These are phyloP conservation scores for Nasturtium officinale DNA, from an alignment of 345 rosid genomes.

Conservation along the genomic window DNA sequence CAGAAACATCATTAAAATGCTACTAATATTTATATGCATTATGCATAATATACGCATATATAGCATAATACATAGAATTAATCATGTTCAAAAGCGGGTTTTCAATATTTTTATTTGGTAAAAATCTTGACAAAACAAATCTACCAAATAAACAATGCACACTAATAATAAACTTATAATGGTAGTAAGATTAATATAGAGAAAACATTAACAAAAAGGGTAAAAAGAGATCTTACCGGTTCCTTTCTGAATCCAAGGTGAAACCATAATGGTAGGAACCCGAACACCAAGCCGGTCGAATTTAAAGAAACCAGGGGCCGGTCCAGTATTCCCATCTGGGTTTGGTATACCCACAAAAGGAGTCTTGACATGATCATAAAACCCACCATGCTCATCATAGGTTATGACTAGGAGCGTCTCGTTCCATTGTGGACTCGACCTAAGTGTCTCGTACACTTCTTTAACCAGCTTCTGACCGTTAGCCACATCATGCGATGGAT, in stretches of 20 bases:
- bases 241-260: slow-evolving; percentile 97
- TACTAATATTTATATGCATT: background rate
- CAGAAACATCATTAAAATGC: background rate
- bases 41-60: background rate
- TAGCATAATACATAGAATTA: background rate
- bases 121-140: background rate
- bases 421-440: slow-evolving; percentile 95
- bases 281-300: slow-evolving; percentile 94
- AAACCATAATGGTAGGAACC: slow-evolving; percentile 87
- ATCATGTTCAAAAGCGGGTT: background rate
- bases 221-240: slow-evolving; percentile 58
- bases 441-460: slow-evolving; percentile 82
- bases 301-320: slow-evolving; percentile 88
- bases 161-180: slow-evolving; percentile 2
- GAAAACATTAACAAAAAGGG: background rate
- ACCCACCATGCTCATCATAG: slow-evolving; percentile 96
- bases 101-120: too few species aligned
- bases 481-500: slow-evolving; percentile 94
- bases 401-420: slow-evolving; percentile 82
- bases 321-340: slow-evolving; percentile 93
- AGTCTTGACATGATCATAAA: slow-evolving; percentile 89
- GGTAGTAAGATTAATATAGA: background rate
- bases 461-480: slow-evolving; percentile 79
- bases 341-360: slow-evolving; percentile 74
- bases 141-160: background rate